Evolutionary conservation across 768 basidiomycete species (phyloP), one percentile per base, ranked within the genome.

Genomic region (Galerina sulciceps): DNA sequence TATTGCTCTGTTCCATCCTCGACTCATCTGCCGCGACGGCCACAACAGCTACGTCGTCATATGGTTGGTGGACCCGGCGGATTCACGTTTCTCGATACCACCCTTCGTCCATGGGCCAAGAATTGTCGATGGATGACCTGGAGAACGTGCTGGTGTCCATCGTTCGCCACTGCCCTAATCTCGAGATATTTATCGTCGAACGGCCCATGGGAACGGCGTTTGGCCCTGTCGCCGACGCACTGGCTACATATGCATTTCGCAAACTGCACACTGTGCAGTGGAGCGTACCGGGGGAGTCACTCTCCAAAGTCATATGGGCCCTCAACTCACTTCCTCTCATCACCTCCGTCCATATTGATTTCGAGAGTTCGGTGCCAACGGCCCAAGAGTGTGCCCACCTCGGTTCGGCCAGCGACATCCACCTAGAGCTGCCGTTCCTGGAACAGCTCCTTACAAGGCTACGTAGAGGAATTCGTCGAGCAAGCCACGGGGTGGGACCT

Each of bases 61-160:
- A 87, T 1, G 89, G 89, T 4, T 88, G 88, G 86, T 89, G 87
- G 84, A 82, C 87, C 0, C 80, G 80, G 35, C 79, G 89, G n/a
- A 74, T 93, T n/a, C 90, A 93, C 54, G 75, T 91, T 26, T 79
- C 82, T 2, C 81, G 84, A 9, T 84, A 81, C 69, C 76, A 78
- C 55, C 67, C 71, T 6, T 61, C 64, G 13, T 67, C 66, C 31
- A 74, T 73, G 26, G 26, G 26, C 6, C 76, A 71, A 9, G 76
- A 73, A 5, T 70, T 76, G 2, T 78, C 79, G 6, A 74, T 83
- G 64, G 74, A 80, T 10, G 78, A 83, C 34, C 74, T 86, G 23
- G 81, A 86, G 64, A 74, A 75, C 22, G 80, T 85, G 0, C 76
- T 93, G 18, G 73, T 83, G 9, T 77, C 83, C 23, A 78, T 91